Conservation (phyloP, 2,329 filamentous ascomycete species). For the Coleophoma eucalyptorum region DNA sequence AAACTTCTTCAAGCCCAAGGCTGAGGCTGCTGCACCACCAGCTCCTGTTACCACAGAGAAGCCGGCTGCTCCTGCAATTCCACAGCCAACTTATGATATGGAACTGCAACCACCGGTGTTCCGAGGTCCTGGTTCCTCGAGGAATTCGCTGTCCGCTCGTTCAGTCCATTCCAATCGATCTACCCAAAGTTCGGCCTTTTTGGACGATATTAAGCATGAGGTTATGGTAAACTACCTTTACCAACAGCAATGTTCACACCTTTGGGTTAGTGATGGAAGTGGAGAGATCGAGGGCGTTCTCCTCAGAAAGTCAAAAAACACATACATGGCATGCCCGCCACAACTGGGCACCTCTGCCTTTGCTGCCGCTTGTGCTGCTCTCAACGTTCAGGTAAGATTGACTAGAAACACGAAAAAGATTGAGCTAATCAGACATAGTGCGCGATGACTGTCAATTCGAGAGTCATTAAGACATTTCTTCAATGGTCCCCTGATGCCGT, state of each 20-base stretch:
- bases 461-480: constrained; percentile 75
- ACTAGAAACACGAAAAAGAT: background rate
- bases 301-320: constrained; percentile 61
- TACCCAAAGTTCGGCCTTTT: constrained; percentile 48
- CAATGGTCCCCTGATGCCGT: constrained; percentile 69
- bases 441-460: constrained; percentile 77
- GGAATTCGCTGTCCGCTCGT: constrained; percentile 45
- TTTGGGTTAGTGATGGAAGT: constrained; percentile 70
- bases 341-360: constrained; percentile 59
- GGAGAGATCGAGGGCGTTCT: constrained; percentile 70
- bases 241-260: constrained; percentile 70
- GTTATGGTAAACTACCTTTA: constrained; percentile 83
- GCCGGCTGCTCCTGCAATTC: constrained; percentile 5
- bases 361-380: constrained; percentile 58
- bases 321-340: constrained; percentile 71
- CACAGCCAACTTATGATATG: constrained; percentile 34
- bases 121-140: constrained; percentile 42
- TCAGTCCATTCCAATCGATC: constrained; percentile 27
- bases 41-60: constrained; percentile 12
- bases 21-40: constrained; percentile 22
- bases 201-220: constrained; percentile 75
- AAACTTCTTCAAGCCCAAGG: constrained; percentile 58
- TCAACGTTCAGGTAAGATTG: constrained; percentile 64
- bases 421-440: constrained; percentile 42
- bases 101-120: constrained; percentile 46